Base-by-base conservation (phyloP, 495 filamentous ascomycete genomes). In the Hyaloscypha finlandica region DNA sequence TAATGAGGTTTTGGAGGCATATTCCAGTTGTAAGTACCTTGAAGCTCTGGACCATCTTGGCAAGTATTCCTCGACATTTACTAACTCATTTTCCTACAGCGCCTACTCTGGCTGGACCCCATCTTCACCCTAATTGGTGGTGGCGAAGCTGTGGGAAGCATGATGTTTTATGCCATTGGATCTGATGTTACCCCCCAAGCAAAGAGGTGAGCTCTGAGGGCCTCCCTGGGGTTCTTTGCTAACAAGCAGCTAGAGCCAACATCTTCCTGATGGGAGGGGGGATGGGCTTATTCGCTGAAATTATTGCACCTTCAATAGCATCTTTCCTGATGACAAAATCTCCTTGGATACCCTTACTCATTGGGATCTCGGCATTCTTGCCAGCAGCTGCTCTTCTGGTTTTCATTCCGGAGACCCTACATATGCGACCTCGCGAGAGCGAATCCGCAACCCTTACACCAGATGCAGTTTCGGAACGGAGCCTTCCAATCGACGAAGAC, bases 131-230 rank as follows among this genome's bases (percentile, higher is more conserved):
- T 88, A 19, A 71, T 85, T 31, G 86, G 86, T 5, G 87, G 86
- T 45, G 85, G 85, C 0, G 76, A 79, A 4, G 80, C 83, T 5
- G 81, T 86, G 8, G 75, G 80, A 0, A 74, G 78, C 53, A 82
- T 83, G 4, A 77, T 84, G 37, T 79, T 86, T 52, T 85, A 79
- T 74, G 84, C 83, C 9, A 84, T 88, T 72, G 80, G 86, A 72
- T 78, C 82, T 2, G 87, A 89, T 74, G 78, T 89, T 14, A 81
- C 83, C 0, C 80, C 78, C 0, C 84, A 88, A 52, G 75, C 78
- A 12, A 76, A 84, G 64, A 81, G 85, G 81, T 87, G 74, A 59
- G 65, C 51, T 20, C 61, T 39, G 56, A 37, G 25, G 30, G 20
- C 42, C 19, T 2, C 29, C 14, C 37, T 29, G 73, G 12, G 63